Conservation (phyloP, 2,329 filamentous ascomycete species). For the Cladosporium colombiae region DNA sequence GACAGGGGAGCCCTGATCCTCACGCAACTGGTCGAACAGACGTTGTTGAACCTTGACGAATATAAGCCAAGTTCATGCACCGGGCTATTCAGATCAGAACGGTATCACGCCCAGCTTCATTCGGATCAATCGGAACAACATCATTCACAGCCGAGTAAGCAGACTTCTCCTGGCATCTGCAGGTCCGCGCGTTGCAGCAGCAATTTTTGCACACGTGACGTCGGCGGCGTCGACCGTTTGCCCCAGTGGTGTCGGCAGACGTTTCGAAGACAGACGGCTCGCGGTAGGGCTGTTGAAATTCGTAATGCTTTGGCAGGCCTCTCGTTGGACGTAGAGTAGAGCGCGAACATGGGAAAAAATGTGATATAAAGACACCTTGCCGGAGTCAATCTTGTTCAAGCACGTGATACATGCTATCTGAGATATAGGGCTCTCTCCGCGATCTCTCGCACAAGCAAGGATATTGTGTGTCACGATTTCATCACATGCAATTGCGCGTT, state of each 20-base stretch:
- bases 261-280: neutral
- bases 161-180: constrained; percentile 3
- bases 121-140: neutral
- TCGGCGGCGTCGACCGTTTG: constrained; percentile 11
- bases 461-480: neutral
- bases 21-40: neutral
- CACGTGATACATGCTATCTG: neutral
- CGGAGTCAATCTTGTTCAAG: neutral
- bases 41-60: neutral
- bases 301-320: neutral
- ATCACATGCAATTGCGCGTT: neutral
- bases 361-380: neutral
- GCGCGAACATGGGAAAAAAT: neutral
- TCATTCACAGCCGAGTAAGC: neutral
- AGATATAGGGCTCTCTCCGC: neutral
- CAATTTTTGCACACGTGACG: constrained; percentile 7
- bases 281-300: neutral
- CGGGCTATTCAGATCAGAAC: neutral
- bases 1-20: constrained; percentile 12
- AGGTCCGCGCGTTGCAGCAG: constrained; percentile 18
- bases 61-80: neutral
- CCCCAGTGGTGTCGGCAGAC: constrained; percentile 4
- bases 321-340: neutral
- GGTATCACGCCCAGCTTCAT: neutral
- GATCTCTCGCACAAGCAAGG: neutral